These are phyloP conservation scores for Hawksworthiomyces lignivorus DNA, from an alignment of 2,329 filamentous ascomycete species.

Conservation along the genomic window DNA sequence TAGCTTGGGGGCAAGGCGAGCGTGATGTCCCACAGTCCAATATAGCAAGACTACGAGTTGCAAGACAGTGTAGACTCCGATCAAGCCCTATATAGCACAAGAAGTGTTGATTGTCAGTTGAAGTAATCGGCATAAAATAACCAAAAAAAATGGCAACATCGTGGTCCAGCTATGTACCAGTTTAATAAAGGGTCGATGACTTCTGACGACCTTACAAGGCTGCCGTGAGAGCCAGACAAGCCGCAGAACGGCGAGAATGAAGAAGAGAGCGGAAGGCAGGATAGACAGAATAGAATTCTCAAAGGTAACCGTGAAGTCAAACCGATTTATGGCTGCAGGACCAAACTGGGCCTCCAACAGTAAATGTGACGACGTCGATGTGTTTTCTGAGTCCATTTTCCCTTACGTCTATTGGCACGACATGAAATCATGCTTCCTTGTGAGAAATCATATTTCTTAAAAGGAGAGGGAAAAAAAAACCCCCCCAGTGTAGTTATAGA, in stretches of 20 bases:
- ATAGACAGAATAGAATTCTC: background rate
- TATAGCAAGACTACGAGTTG: constrained; percentile 1
- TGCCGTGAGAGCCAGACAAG: background rate
- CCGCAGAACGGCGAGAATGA: background rate
- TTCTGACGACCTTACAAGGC: background rate
- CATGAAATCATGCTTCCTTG: no score
- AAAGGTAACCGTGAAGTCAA: constrained; percentile 1
- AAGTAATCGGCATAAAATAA: no score
- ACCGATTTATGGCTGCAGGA: no score
- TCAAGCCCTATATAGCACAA: background rate
- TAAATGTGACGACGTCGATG: no score
- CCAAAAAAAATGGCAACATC: no score
- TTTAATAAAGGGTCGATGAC: background rate
- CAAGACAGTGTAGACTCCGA: background rate
- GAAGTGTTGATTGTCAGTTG: no score
- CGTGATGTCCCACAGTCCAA: constrained; percentile 1
- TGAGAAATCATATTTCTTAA: no score
- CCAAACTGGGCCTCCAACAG: no score
- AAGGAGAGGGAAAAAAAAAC: no score
- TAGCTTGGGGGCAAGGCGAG: background rate
- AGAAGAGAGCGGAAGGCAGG: background rate
- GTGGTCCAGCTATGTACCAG: background rate
- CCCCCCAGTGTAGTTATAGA: no score
- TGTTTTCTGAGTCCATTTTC: no score
- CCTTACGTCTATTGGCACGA: no score